Base-by-base conservation (phyloP, 2,329 filamentous ascomycete genomes). In the Domatiomyces globalis region DNA sequence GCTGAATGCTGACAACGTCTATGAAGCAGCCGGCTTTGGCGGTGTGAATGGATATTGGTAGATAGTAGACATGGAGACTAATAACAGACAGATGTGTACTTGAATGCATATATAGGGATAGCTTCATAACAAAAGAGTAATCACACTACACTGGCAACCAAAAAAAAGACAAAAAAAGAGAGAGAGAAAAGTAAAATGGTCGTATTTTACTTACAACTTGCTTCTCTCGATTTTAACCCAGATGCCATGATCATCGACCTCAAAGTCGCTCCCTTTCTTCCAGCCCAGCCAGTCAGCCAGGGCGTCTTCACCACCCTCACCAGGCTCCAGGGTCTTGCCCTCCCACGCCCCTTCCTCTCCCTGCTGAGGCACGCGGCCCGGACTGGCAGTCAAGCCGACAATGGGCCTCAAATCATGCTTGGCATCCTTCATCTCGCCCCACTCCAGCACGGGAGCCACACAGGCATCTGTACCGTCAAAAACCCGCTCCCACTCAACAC, bases 401-500 rank as follows among this genome's bases (percentile, higher is more conserved):
- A 69, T 64, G 5, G 68, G 64, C 17, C 71, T 62, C 51, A 72
- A 71, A 29, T 73, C 69, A 55, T 67, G 80, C 0, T 74, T 75
- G 18, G 65, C 69, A n/a, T 65, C 57, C 61, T 87, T 78, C 44
- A 95, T 71, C 68, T 95, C 88, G 0, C 60, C 62, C 58, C 87
- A 85, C 33, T 81, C 81, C 43, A 95, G 71, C 1, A 96, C 85
- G 0, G 90, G 90, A n/a, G 86, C 87, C 56, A 84, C 87, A 66
- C 90, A 96, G 1, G 90, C 90, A 69, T 96, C 90, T 0, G 85
- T 92, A 9, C 85, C 86, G 64, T 94, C 86, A 64, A 95, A 96
- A 5, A 94, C 71, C 2, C 54, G 64, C 67, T 95, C 90, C 90
- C 90, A 96, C 65, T 94, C 83, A 0, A 67, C 63, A 33, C 89